These are phyloP conservation scores for Microbotryomycetes sp. DNA, from an alignment of 1,284 basidiomycete species.

Conservation along the genomic window DNA sequence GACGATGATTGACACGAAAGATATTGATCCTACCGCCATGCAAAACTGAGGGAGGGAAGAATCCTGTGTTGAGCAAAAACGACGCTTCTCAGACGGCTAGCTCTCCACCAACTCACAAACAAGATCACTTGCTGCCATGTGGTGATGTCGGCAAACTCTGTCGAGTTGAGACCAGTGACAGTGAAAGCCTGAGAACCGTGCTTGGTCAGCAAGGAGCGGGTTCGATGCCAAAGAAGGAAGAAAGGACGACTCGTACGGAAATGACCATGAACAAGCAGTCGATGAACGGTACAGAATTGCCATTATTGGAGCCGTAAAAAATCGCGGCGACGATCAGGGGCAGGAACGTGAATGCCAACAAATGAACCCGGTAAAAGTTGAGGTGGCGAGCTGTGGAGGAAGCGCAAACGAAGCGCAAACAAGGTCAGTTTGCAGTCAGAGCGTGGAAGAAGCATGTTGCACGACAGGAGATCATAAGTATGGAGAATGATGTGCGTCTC, in stretches of 20 bases:
- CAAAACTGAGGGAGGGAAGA: conserved; percentile 11
- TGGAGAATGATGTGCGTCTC: no score
- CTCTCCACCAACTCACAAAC: conserved; percentile 21
- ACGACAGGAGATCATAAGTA: no score
- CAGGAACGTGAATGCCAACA: conserved; percentile 42
- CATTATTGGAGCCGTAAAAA: conserved; percentile 43
- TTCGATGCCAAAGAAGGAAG: neutral
- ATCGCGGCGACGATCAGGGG: conserved; percentile 42
- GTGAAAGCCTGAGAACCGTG: conserved; percentile 5
- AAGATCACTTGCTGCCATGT: conserved; percentile 35
- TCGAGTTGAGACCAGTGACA: conserved; percentile 31
- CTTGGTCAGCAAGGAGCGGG: neutral
- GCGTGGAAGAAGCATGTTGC: neutral
- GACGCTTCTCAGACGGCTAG: neutral
- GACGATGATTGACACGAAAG: conserved; percentile 34
- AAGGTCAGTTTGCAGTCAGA: neutral
- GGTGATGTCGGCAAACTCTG: conserved; percentile 26
- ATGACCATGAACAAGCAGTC: conserved; percentile 40
- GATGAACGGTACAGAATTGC: conserved; percentile 40
- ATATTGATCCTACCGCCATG: conserved; percentile 26
- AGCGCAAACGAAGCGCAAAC: neutral
- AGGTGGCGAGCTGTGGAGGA: conserved; percentile 5
- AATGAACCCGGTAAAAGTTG: conserved; percentile 40
- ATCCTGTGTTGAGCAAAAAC: neutral
- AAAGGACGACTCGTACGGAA: neutral